These are phyloP conservation scores for Venturia pyrina DNA, from an alignment of 2,329 filamentous ascomycete genomes.

Conservation along the genomic window DNA sequence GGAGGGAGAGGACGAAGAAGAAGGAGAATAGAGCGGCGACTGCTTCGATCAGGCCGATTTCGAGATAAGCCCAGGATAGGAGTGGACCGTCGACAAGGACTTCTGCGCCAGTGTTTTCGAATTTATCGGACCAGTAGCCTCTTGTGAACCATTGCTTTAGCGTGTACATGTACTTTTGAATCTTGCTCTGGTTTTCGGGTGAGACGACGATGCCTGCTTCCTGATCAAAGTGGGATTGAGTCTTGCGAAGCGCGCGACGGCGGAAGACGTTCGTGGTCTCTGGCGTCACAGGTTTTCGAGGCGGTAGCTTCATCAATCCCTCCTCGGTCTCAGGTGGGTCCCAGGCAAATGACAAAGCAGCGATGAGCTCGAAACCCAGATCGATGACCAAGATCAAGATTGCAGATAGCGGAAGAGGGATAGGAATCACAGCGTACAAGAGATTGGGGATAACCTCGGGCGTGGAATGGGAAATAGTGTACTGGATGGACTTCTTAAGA, in stretches of 20 bases:
- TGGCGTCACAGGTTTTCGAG: slow-evolving; percentile 4
- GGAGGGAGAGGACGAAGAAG: not conserved
- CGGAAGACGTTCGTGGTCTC: slow-evolving; percentile 4
- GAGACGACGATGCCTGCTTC: not conserved
- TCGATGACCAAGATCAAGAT: slow-evolving; percentile 11
- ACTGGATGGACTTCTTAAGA: slow-evolving; percentile 31
- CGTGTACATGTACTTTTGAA: not conserved
- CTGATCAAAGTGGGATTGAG: slow-evolving; percentile 7
- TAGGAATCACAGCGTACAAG: slow-evolving; percentile 2
- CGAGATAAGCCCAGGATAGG: slow-evolving; percentile 10
- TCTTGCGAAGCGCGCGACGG: slow-evolving; percentile 1
- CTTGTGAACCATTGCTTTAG: not conserved
- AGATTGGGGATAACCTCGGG: slow-evolving; percentile 9
- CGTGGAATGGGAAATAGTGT: slow-evolving; percentile 7
- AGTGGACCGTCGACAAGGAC: slow-evolving; percentile 5
- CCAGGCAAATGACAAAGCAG: slow-evolving; percentile 4
- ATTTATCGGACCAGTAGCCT: slow-evolving; percentile 4
- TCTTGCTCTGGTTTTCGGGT: slow-evolving; percentile 1
- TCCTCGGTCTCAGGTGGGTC: slow-evolving; percentile 4
- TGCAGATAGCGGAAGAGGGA: slow-evolving; percentile 7
- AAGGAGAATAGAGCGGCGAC: slow-evolving; percentile 1
- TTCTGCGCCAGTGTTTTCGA: slow-evolving; percentile 8
- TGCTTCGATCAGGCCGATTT: slow-evolving; percentile 6
- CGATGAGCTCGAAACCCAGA: slow-evolving; percentile 8
- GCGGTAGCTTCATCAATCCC: slow-evolving; percentile 2